Evolutionary conservation across 2,329 filamentous ascomycete genomes (phyloP).

Genomic region (Paracoccidioides lutzii): DNA sequence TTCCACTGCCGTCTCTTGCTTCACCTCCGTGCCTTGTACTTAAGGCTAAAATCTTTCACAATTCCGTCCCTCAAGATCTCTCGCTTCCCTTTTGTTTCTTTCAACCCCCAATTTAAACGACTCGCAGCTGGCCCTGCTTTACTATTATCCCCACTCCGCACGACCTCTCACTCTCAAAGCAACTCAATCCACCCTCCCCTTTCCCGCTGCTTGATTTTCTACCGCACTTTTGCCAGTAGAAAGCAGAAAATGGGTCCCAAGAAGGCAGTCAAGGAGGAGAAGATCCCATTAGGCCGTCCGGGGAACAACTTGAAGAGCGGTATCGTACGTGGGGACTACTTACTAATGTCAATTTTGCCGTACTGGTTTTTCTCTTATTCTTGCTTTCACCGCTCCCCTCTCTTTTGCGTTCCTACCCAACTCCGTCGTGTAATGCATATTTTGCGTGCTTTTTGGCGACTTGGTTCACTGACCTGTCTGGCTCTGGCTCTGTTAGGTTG

Average conservation of each 20-base stretch:
- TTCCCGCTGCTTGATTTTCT: conserved; percentile 5
- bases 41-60: conserved; percentile 1
- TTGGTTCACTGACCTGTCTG: neutral
- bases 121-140: conserved; percentile 53
- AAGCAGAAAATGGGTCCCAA: conserved; percentile 84
- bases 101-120: conserved; percentile 25
- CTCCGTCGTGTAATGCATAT: neutral
- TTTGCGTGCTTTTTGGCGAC: neutral
- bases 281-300: conserved; percentile 87
- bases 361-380: conserved; percentile 14
- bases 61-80: conserved; percentile 13
- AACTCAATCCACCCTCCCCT: neutral
- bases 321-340: conserved; percentile 64
- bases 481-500: conserved; percentile 50
- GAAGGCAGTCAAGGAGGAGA: conserved; percentile 83
- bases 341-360: conserved; percentile 11
- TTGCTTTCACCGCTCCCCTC: conserved; percentile 13
- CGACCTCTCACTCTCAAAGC: conserved; percentile 1
- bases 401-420: conserved; percentile 7
- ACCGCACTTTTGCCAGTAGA: conserved; percentile 39
- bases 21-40: conserved; percentile 27
- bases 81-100: conserved; percentile 27
- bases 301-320: conserved; percentile 98
- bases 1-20: conserved; percentile 7
- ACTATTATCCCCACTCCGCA: conserved; percentile 18